Evolutionary conservation across 805 yeast genomes (phyloP).

Genomic region (Kuraishia hungarica): DNA sequence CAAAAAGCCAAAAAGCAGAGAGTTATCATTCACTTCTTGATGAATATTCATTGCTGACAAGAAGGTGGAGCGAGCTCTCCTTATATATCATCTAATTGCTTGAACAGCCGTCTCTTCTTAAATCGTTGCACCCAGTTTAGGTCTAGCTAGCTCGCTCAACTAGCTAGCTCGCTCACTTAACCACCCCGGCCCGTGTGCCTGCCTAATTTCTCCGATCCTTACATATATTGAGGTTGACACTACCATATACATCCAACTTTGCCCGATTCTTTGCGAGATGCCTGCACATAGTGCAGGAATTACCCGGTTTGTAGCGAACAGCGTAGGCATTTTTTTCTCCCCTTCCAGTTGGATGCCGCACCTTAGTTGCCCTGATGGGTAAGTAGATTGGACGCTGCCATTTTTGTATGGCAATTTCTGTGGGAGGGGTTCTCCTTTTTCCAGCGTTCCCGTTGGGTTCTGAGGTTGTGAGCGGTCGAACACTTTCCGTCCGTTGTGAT

Average conservation of each 20-base stretch:
- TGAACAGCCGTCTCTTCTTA: no score
- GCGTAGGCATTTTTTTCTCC: neutral
- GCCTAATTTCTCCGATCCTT: neutral
- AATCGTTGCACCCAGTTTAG: no score
- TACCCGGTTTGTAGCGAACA: neutral
- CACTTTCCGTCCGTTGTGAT: neutral
- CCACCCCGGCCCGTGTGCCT: no score
- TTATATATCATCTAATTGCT: no score
- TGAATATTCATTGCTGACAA: no score
- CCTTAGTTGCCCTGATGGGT: neutral
- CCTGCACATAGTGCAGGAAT: neutral
- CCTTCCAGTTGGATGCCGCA: neutral
- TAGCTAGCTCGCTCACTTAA: no score
- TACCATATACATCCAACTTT: neutral
- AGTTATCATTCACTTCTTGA: no score
- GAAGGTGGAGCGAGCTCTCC: no score
- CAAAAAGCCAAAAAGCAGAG: no score
- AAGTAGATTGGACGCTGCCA: neutral
- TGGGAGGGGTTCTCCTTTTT: neutral
- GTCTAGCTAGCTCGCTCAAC: no score
- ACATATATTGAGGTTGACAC: neutral
- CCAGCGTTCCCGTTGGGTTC: neutral
- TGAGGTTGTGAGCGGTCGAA: neutral
- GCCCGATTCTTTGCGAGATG: neutral
- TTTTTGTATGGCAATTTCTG: neutral